phyloP scores from a whole-genome alignment of 108 stramenopile genomes.

The Stephanodiscus minutulus region DNA sequence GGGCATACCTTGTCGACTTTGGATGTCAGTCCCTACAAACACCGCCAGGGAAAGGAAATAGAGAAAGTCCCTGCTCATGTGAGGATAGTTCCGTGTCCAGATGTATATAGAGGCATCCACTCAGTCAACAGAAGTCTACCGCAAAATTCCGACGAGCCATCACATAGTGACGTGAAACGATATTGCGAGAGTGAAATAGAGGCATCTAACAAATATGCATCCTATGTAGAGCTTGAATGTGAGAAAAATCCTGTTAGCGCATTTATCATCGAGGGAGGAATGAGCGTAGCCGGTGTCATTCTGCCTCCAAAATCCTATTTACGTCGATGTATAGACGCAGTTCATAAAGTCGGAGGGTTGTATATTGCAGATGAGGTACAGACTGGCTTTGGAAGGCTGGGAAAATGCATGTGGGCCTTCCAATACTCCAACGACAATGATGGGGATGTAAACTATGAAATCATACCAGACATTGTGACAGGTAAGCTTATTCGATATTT shows the following conservation, averaged over 20 bases:
- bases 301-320: conserved; percentile 86
- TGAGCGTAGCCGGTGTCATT: conserved; percentile 91
- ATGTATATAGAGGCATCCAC: conserved; percentile 81
- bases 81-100: conserved; percentile 84
- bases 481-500: too few relatives aligned
- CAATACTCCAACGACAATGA: conserved; percentile 61
- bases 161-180: background rate
- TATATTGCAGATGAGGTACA: conserved; percentile 98
- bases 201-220: conserved; percentile 64
- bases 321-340: conserved; percentile 59
- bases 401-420: conserved; percentile 92
- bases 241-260: conserved; percentile 66
- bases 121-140: conserved; percentile 27
- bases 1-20: conserved; percentile 87
- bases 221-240: conserved; percentile 71
- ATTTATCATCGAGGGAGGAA: conserved; percentile 89
- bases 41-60: conserved; percentile 65
- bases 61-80: conserved; percentile 57
- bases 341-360: conserved; percentile 88
- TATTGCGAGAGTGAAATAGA: conserved; percentile 25
- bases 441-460: conserved; percentile 21
- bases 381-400: conserved; percentile 93
- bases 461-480: conserved; percentile 98
- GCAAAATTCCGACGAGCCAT: background rate
- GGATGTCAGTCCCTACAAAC: conserved; percentile 94